Evolutionary conservation across 805 yeast genomes (phyloP), one percentile per base, ranked within the genome.

Genomic region (Myxozyma neglecta): DNA sequence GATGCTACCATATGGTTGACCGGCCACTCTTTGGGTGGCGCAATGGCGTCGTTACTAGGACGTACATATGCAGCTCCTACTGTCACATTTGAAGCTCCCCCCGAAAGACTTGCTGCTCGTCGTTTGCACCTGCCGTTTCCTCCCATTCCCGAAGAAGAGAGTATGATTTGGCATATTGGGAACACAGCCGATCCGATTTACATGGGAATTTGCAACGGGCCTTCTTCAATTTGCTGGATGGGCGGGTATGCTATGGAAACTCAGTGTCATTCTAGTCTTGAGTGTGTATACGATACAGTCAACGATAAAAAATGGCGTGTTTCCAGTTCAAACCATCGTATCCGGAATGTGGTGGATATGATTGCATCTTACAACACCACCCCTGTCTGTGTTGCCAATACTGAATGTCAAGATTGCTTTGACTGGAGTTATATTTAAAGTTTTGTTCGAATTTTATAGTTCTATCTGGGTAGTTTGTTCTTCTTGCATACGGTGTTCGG

Each of bases 181-280:
- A 94, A 94, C 73, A 94, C 96, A 1, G 98, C 97, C 0, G 99
- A 94, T 73, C 99, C 99, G 1, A 90, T 94, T 3, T 94, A 80
- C 71, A 88, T 92, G 93, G 99, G 99, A 0, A 93, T 91, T 9
- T 94, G 99, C 74, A 91, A 89, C 70, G 99, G 99, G 8, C 96
- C 96, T 0, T 85, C 96, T 2, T 87, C 96, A 0, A 76, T 92
- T 1, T 94, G 99, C 75, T 87, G 94, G 66, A 80, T 90, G 14
- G 97, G 90, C 1, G 99, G 99, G 0, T 94, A 90, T 74, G 99
- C 99, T 14, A 88, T 94, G 97, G 99, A 94, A 71, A 87, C 97
- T 0, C 87, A 86, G 50, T 94, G 99, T 72, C 99, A 94, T 73
- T 83, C 97, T 0, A 99, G 98, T 0, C 82, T 82, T 72, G 84